Conservation (phyloP, 2,329 filamentous ascomycete genomes). For the Aspergillus persii region DNA sequence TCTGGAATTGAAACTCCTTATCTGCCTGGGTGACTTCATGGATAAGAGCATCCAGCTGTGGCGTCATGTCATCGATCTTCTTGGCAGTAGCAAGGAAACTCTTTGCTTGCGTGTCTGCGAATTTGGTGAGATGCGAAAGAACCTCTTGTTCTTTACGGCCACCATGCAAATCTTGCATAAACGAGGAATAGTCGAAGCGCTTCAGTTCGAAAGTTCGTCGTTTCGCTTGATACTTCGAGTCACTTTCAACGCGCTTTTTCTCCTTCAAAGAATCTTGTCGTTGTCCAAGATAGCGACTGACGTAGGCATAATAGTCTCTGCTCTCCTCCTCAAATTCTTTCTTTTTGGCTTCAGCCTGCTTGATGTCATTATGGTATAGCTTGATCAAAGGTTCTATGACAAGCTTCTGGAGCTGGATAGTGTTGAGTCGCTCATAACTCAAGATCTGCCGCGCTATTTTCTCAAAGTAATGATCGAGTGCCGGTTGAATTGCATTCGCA, state of each 20-base stretch:
- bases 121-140: conserved; percentile 88
- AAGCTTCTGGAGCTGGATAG: conserved; percentile 78
- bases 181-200: conserved; percentile 97
- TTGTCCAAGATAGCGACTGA: conserved; percentile 93
- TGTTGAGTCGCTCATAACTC: conserved; percentile 80
- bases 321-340: conserved; percentile 98
- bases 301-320: conserved; percentile 96
- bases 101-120: conserved; percentile 84
- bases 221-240: conserved; percentile 94
- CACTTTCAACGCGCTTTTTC: conserved; percentile 92
- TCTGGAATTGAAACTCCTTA: conserved; percentile 93
- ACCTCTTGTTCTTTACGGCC: conserved; percentile 98
- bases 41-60: conserved; percentile 84
- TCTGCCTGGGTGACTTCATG: conserved; percentile 89
- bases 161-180: conserved; percentile 98
- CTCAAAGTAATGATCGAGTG: conserved; percentile 96
- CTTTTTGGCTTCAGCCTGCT: conserved; percentile 94
- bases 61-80: conserved; percentile 81
- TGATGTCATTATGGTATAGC: conserved; percentile 93
- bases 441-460: conserved; percentile 92
- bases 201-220: conserved; percentile 93
- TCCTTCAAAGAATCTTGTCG: conserved; percentile 93
- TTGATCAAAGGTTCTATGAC: conserved; percentile 93
- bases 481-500: conserved; percentile 93
- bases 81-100: conserved; percentile 79